A percentile compares a stretch with the other conserved stretches of the same genome.
These are phyloP conservation scores for Corchorus olitorius DNA, from an alignment of 345 rosid species.

Conservation along the genomic window DNA sequence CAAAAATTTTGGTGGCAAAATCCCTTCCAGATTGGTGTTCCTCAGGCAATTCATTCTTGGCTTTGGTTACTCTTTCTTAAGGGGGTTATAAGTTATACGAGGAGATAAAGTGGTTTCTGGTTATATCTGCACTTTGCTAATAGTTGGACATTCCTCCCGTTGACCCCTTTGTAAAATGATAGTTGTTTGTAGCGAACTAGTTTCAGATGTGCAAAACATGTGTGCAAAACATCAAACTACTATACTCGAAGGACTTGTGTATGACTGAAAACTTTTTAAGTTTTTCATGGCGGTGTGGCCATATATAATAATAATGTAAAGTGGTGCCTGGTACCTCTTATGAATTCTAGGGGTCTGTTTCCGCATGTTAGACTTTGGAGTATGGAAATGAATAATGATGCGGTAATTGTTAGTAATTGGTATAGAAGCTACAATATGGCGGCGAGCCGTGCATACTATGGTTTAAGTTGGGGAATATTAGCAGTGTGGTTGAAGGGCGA, in stretches of 20 bases:
- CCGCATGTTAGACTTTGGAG: background rate
- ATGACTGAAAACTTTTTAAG: background rate
- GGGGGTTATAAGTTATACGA: background rate
- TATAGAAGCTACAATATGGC: background rate
- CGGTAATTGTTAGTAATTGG: background rate
- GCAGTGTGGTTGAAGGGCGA: background rate
- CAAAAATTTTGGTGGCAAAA: conserved; percentile 10
- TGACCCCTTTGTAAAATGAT: conserved; percentile 9
- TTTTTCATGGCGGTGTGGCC: background rate
- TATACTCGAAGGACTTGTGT: background rate
- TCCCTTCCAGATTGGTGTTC: conserved; percentile 9
- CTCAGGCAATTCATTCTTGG: conserved; percentile 83
- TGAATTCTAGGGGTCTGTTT: too few species aligned
- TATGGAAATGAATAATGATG: background rate
- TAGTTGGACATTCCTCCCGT: background rate
- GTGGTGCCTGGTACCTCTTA: background rate
- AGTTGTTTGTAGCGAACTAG: conserved; percentile 8
- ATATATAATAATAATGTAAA: conserved; percentile 19
- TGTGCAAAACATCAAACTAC: background rate
- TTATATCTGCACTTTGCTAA: background rate
- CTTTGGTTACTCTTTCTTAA: conserved; percentile 37
- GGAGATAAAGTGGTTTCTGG: background rate
- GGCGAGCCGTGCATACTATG: background rate
- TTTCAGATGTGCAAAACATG: background rate
- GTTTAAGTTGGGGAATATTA: background rate